phyloP scores from a whole-genome alignment of 2,329 filamentous ascomycete species.

The Monilinia vaccinii-corymbosi region DNA sequence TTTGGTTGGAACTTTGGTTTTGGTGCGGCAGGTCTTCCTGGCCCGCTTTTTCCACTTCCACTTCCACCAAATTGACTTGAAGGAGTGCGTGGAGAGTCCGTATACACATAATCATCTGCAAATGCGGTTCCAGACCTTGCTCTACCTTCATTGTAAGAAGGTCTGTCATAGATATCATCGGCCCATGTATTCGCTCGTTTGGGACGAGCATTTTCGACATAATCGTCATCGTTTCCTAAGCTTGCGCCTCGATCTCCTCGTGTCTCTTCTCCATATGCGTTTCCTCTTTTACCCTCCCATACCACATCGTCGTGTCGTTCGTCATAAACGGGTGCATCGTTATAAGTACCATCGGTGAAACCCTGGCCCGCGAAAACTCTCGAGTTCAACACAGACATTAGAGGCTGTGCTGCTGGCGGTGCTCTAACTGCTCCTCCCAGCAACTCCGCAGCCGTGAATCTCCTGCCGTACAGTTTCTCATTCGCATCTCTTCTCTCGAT shows the following conservation, averaged over 20 bases:
- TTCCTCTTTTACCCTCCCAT: conserved; percentile 69
- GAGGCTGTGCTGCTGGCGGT: conserved; percentile 72
- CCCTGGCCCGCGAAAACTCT: conserved; percentile 66
- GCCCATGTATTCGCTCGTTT: conserved; percentile 62
- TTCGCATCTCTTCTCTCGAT: conserved; percentile 96
- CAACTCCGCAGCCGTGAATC: conserved; percentile 72
- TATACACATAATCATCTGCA: conserved; percentile 45
- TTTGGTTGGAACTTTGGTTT: conserved; percentile 73
- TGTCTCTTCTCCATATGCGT: conserved; percentile 59
- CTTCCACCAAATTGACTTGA: conserved; percentile 21
- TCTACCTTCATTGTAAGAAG: conserved; percentile 29
- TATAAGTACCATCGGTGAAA: conserved; percentile 68
- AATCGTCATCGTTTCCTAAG: conserved; percentile 30
- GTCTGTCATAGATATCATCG: conserved; percentile 64
- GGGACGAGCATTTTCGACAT: conserved; percentile 47
- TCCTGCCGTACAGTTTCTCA: conserved; percentile 84
- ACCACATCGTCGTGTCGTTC: conserved; percentile 72
- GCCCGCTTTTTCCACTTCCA: conserved; percentile 41
- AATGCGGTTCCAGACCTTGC: conserved; percentile 30
- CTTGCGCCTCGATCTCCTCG: conserved; percentile 40
- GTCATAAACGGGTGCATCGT: conserved; percentile 85
- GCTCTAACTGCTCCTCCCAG: conserved; percentile 69
- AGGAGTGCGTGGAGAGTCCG: conserved; percentile 37
- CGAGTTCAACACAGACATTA: conserved; percentile 79
- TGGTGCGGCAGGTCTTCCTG: conserved; percentile 72